Base-by-base conservation (phyloP, 352 stramenopile species). In the Blastocystis sp. region DNA sequence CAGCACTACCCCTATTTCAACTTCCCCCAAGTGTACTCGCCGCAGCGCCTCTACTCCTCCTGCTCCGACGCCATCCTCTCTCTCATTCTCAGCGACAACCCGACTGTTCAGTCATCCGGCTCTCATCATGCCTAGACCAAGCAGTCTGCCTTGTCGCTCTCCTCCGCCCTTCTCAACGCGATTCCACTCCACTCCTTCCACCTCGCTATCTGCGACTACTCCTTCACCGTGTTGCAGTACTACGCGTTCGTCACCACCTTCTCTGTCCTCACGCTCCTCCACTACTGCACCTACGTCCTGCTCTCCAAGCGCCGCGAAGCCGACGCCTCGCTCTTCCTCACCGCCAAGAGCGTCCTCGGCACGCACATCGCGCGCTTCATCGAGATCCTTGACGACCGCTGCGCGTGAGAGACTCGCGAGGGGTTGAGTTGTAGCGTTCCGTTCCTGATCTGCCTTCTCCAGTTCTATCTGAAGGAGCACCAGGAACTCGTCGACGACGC, bases 111-210 rank as follows among this genome's bases (percentile, higher is more conserved):
- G 3, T 16, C 3, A 1, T 37, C 16, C 12, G 2, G 13, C 50
- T 35, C 24, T 33, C 24, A 6, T 85, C 24, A 66, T 45, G 16
- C 10, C 6, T 69, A 85, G 74, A 85, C 74, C 0, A 85, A 85
- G n/a, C 74, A 85, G 31, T 62, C 74, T 21, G n/a, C 74, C 35
- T 29, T 85, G 19, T 51, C 60, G 6, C 74, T 85, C 9, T 85
- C 41, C 55, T 59, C 41, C 24, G 9, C 41, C 6, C 41, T 85
- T 10, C 21, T 85, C 21, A 67, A 66, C 2, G 50, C 29, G 0
- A 51, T 85, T 21, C 74, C 74, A 13, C n/a, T 45, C 4, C 59
- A 63, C 16, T 85, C 74, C 6, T 50, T 67, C 16, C 33, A 69
- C 45, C 13, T 85, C 3, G 33, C 74, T 21, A 85, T 85, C 60